Base-by-base conservation (phyloP, 129 eudicot genomes). In the Escallonia herrerae region DNA sequence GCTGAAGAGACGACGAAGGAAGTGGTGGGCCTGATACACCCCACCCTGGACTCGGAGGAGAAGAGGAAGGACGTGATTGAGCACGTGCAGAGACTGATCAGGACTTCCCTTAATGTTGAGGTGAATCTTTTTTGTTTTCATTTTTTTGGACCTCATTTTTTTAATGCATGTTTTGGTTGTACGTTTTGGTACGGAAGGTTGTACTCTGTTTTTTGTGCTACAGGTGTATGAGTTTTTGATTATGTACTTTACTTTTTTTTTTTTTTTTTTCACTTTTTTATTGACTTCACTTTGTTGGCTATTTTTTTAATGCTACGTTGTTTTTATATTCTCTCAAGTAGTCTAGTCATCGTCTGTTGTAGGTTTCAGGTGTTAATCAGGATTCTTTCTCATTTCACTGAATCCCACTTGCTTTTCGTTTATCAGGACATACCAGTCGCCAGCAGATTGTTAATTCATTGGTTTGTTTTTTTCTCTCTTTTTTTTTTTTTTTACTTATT, bases 41-140 rank as follows among this genome's bases (percentile, higher is more conserved):
- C 93, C 8, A 89, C 93, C 10, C 69, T 80, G 47, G 96, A 89
- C 79, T 63, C 89, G 2, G 83, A 84, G 52, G 96, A 89, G 76
- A 80, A 71, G 64, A 79, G 96, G 66, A 77, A 72, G 62, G 85
- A 89, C 47, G 89, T 89, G 40, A 78, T 85, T 68, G 96, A 89
- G 33, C 78, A 75, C 46, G 72, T 89, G 57, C 91, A 85, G 76
- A 64, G 69, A 15, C 83, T 89, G 8, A 70, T 89, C 67, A 68
- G 76, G 49, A 15, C 45, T 14, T 68, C 70, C 37, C 69, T 85
- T 13, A 71, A 74, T 33, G 81, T 77, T 65, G 87, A 89, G 96
- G 96, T 89, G 43, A 40, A 69, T 12, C 47, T 72, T 65, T n/a
- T 67, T 15, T 66, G 42, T 41, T 7, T 41, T 65, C 6, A 22